Percentiles rank a stretch among this genome's conserved stretches.
phyloP scores from a whole-genome alignment of 2,329 filamentous ascomycete species.

The Sarocladiaceae sp. region DNA sequence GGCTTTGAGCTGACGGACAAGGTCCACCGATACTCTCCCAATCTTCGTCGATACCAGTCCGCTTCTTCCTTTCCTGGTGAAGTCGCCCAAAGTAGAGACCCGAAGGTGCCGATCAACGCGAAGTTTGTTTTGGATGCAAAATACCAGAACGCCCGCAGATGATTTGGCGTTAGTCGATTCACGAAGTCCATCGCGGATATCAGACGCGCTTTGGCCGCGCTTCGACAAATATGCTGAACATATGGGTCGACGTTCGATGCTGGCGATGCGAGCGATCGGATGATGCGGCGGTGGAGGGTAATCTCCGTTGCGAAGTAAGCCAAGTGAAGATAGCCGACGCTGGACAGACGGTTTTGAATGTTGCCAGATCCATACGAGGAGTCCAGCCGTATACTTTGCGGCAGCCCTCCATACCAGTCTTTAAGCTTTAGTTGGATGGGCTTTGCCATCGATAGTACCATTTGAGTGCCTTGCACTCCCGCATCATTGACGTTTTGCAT shows the following conservation, averaged over 20 bases:
- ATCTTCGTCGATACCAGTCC: conserved; percentile 81
- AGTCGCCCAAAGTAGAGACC: conserved; percentile 83
- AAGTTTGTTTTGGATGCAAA: conserved; percentile 88
- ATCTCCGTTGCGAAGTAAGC: conserved; percentile 95
- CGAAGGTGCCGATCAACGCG: conserved; percentile 91
- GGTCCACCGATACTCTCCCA: conserved; percentile 93
- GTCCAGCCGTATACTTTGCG: conserved; percentile 62
- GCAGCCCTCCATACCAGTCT: conserved; percentile 75
- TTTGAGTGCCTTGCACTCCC: conserved; percentile 64
- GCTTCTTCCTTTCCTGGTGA: conserved; percentile 83
- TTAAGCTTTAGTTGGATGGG: conserved; percentile 79
- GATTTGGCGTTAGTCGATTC: conserved; percentile 80
- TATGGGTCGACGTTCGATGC: conserved; percentile 63
- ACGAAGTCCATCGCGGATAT: conserved; percentile 98
- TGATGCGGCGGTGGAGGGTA: conserved; percentile 84
- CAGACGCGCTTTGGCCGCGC: conserved; percentile 86
- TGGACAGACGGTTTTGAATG: conserved; percentile 46
- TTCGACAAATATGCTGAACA: conserved; percentile 86
- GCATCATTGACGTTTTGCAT: conserved; percentile 64
- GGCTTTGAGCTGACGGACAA: conserved; percentile 79
- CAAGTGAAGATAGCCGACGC: conserved; percentile 76
- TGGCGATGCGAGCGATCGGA: conserved; percentile 63
- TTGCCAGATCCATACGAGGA: conserved; percentile 25
- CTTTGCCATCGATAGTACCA: conserved; percentile 72
- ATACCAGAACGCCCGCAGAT: conserved; percentile 91